phyloP scores from a whole-genome alignment of 768 basidiomycete genomes.

The Psilocybe cubensis region DNA sequence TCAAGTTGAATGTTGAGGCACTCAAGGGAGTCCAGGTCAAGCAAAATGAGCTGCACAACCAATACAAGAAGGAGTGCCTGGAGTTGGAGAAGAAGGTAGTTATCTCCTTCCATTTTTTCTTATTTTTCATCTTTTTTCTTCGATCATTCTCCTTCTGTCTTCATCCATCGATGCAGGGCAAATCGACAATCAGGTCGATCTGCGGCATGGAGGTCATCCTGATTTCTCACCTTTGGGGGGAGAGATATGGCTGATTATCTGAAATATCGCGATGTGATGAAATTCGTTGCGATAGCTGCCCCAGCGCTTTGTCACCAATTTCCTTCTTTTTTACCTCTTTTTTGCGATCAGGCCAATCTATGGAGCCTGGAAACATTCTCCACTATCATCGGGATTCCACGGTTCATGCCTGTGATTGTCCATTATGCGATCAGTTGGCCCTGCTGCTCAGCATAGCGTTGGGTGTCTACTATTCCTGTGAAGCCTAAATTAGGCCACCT shows the following conservation, averaged over 20 bases:
- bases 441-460: neutral
- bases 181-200: slow-evolving; percentile 2
- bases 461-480: neutral
- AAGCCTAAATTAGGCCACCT: neutral
- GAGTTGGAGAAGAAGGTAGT: slow-evolving; percentile 95
- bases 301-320: neutral
- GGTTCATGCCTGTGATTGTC: neutral
- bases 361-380: neutral
- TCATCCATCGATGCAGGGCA: slow-evolving; percentile 1
- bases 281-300: neutral
- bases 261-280: slow-evolving; percentile 4
- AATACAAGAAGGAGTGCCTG: slow-evolving; percentile 94
- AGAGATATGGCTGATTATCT: slow-evolving; percentile 8
- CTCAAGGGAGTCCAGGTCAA: slow-evolving; percentile 94
- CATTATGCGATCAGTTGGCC: neutral
- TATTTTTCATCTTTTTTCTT: slow-evolving; percentile 11
- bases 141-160: slow-evolving; percentile 1
- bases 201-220: neutral
- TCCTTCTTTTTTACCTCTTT: neutral
- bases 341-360: neutral
- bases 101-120: slow-evolving; percentile 13
- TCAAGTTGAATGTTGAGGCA: slow-evolving; percentile 86
- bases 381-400: neutral
- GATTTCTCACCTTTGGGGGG: neutral
- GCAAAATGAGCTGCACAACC: slow-evolving; percentile 88